Conservation (phyloP, 164 flowering plant species). For the Tetracentron sinense region DNA sequence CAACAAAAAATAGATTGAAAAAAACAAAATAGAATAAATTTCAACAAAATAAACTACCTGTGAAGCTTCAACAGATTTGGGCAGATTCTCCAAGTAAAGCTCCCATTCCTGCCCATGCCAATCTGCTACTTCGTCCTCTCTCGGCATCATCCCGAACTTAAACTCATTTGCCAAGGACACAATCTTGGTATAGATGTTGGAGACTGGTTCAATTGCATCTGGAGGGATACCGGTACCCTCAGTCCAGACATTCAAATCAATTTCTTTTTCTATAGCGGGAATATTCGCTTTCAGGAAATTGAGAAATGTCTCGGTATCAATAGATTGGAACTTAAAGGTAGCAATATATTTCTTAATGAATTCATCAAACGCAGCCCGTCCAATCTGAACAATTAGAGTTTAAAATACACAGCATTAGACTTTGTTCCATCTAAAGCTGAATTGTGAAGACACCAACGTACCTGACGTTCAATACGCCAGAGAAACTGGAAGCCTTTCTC, state of each 20-base stretch:
- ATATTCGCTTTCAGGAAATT: constrained; percentile 71
- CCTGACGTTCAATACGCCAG: constrained; percentile 98
- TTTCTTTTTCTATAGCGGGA: constrained; percentile 74
- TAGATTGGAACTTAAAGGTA: constrained; percentile 87
- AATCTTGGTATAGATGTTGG: constrained; percentile 65
- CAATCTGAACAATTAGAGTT: constrained; percentile 45
- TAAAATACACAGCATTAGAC: constrained; percentile 4
- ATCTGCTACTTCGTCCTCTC: constrained; percentile 83
- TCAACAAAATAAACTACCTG: constrained; percentile 49
- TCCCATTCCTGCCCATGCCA: constrained; percentile 97
- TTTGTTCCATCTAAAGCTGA: neutral
- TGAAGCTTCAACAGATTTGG: constrained; percentile 68
- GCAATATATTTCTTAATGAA: constrained; percentile 85
- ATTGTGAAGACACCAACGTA: constrained; percentile 9
- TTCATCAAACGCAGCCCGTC: constrained; percentile 89
- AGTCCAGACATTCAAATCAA: constrained; percentile 73
- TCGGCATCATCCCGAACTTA: constrained; percentile 77
- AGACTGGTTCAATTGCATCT: constrained; percentile 89
- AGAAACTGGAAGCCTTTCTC: constrained; percentile 98
- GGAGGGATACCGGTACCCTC: constrained; percentile 92
- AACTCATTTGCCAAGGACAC: constrained; percentile 75
- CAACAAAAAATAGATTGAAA: too few relatives aligned
- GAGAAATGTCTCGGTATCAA: constrained; percentile 85
- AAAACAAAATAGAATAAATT: constrained; percentile 27
- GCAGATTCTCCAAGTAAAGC: constrained; percentile 81